Base-by-base conservation (phyloP, 2,329 filamentous ascomycete species). In the Aspergillus nomiae region DNA sequence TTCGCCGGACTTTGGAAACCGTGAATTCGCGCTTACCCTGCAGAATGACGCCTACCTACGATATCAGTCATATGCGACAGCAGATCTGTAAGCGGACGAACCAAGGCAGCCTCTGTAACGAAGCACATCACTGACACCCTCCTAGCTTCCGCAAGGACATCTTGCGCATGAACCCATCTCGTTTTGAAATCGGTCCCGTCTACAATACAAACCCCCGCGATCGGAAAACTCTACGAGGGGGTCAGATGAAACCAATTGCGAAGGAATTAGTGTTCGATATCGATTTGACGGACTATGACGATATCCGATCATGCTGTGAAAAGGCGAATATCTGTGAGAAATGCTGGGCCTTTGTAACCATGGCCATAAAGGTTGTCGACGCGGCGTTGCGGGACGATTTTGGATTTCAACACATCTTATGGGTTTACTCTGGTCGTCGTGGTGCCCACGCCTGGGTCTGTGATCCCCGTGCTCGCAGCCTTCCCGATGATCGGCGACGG, bases 191-290 rank as follows among this genome's bases (percentile, higher is more conserved):
- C 71, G 95, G 95, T 0, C 95, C 95, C n/a, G 91, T 97, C 56
- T 99, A 99, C 81, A 92, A 86, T 58, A 91, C 93, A 54, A 97
- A 98, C 76, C 95, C 95, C 0, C 90, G 93, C 70, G 95, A 99
- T 72, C 89, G 94, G 73, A 99, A 98, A 81, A 90, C 90, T 0
- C 80, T 98, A 38, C 88, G 90, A 59, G 86, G 89, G 41, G 87
- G 88, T 55, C 88, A 92, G 10, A 97, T 99, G 81, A 90, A 90
- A 67, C 94, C 95, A 0, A 78, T 97, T 36, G 86, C 91, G 61
- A 99, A 99, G 77, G 95, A 99, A 77, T 83, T 99, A 45, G 97
- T 97, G 71, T 98, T 99, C 78, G 95, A 99, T 90, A 98, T 99
- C 72, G 95, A 99, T 86, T 86, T 99, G 86, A 98, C 95, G 60